Evolutionary conservation across 305 asterid species (phyloP), one percentile per base, ranked within the genome.

Genomic region (Fraxinus platypoda): DNA sequence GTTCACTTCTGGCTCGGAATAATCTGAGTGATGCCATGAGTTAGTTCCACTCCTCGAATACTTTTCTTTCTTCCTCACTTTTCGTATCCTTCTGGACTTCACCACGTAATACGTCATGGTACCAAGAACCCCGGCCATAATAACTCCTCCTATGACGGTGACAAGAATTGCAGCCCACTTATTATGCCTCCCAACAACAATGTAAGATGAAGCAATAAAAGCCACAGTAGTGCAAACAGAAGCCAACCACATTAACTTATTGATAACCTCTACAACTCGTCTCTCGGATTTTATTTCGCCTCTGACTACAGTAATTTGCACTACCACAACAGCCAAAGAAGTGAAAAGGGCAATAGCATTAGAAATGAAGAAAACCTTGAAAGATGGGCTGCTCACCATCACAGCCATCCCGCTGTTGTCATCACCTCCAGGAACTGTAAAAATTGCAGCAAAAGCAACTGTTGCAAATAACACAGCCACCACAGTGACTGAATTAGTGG

Each of bases 211-310:
- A 6, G 98, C 87, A 28, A 95, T 91, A 74, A 95, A 95, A 19
- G 98, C 97, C 86, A 92, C 91, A 1, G 97, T 90, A 41, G 98
- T 95, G 88, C 98, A 95, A 38, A 92, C 97, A 2, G 98, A 91
- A 33, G 97, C 98, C 87, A 93, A 52, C 98, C 97, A 95, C 96
- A 93, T 93, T 84, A 95, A 74, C 90, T 94, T 92, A 81, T 93
- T 94, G 25, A 92, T 95, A 81, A 95, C 93, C 90, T 83, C 95
- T 78, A 94, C 97, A 2, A 93, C 98, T 76, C 86, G 84, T 73
- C 97, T 91, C 89, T 95, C 98, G 2, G 98, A 89, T 78, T 91
- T 95, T 23, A 94, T 84, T 81, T 94, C 97, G 0, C 95, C 98
- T 52, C 98, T 86, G 28, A 95, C 98, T 75, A 95, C 89, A 0